Evolutionary conservation across 371 early-diverging fungal species (phyloP), one percentile per base, ranked within the genome.

Genomic region (Mucor irregularis): DNA sequence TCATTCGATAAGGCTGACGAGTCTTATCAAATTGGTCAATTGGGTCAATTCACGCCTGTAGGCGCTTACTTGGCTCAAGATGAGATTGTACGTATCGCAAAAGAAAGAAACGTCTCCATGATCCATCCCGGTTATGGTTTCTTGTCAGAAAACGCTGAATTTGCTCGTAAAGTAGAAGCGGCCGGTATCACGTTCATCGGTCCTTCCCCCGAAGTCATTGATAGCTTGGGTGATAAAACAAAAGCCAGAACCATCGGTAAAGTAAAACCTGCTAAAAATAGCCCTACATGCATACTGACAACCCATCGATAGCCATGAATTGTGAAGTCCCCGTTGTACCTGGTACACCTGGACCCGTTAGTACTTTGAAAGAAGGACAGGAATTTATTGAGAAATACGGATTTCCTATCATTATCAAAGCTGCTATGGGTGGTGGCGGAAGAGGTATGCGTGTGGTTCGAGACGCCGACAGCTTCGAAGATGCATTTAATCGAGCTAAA

Each of bases 401-500:
- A 1, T 90, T 91, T 71, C 98, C 98, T 0, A 82, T 98, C 56
- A 96, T 99, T 54, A 90, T 97, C 76, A 99, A 99, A 77, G 94
- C 95, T 5, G 92, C 95, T n/a, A 92, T 92, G 88, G 97, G 97
- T 34, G 96, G 97, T 49, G 99, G 99, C 64, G 99, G 99, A 30
- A 90, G 96, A 66, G 98, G 98, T 57, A 95, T 98, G 93, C 87
- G 95, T 53, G 92, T 92, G 2, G 94, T 94, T 37, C 84, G 89
- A 51, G 84, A 84, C 42, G 71, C 71, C 24, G 77, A 69, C 2
- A 75, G 83, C 8, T 66, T 94, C 13, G 79, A 75, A 39, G 81
- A 86, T 48, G 76, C 90, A n/a, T 95, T 94, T 70, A 79, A 85
- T 33, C 85, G 90, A 16, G 93, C 93, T 5, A 80, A 86, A 38